These are phyloP conservation scores for Alloascoidea hylecoeti DNA, from an alignment of 805 yeast species.

Conservation along the genomic window DNA sequence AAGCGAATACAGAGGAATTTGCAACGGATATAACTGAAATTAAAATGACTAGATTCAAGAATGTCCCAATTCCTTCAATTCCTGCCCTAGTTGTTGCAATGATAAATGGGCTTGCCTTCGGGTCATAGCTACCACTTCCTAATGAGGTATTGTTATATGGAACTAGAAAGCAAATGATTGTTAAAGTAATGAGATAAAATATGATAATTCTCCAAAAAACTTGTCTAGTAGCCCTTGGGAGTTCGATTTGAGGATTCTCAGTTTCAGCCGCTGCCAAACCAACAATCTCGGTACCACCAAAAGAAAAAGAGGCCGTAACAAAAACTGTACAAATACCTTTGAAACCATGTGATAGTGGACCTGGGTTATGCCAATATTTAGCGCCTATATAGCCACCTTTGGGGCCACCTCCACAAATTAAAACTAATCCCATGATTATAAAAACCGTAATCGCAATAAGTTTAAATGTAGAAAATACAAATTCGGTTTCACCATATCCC, in stretches of 20 bases:
- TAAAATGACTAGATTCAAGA: conserved; percentile 41
- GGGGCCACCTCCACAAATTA: too few relatives aligned
- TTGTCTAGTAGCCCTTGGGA: conserved; percentile 49
- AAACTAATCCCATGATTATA: too few relatives aligned
- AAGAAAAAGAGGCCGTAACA: conserved; percentile 49
- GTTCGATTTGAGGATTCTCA: conserved; percentile 35
- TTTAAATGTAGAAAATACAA: too few relatives aligned
- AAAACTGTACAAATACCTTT: conserved; percentile 43
- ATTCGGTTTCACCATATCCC: too few relatives aligned
- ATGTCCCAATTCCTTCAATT: conserved; percentile 35
- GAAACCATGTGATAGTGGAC: conserved; percentile 33
- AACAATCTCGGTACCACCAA: conserved; percentile 43
- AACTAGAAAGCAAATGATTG: conserved; percentile 38
- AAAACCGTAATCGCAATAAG: too few relatives aligned
- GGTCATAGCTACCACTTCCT: too few relatives aligned
- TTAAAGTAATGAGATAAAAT: conserved; percentile 36
- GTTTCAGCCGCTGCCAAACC: conserved; percentile 50
- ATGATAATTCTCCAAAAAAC: conserved; percentile 50
- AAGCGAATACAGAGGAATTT: conserved; percentile 37
- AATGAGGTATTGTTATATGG: too few relatives aligned
- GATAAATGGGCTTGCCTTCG: conserved; percentile 42
- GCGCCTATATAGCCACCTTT: too few relatives aligned
- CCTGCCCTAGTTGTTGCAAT: conserved; percentile 41
- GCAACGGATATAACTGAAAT: conserved; percentile 42
- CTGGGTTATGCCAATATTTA: too few relatives aligned